Evolutionary conservation across 1,284 basidiomycete genomes (phyloP).

Genomic region (Thecaphora thlaspeos): DNA sequence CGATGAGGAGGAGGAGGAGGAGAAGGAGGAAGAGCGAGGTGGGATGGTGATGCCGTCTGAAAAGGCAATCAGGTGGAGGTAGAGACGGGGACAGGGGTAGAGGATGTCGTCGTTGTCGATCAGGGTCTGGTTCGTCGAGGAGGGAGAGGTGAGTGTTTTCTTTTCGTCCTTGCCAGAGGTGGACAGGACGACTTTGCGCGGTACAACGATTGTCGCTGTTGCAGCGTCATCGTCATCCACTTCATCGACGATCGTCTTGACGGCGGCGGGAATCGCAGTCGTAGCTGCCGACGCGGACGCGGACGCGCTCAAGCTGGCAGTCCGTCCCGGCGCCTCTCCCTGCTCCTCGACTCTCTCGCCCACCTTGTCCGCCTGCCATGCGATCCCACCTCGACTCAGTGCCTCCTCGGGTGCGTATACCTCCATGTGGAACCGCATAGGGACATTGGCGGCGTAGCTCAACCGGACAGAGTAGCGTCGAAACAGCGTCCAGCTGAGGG

Average conservation of each 20-base stretch:
- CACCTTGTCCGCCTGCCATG: constrained; percentile 28
- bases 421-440: constrained; percentile 18
- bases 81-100: constrained; percentile 20
- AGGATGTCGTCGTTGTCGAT: background rate
- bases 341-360: background rate
- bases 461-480: constrained; percentile 11
- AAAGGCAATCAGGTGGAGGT: constrained; percentile 10
- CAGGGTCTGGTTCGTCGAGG: background rate
- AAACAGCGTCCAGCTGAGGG: constrained; percentile 11
- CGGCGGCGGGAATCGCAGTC: constrained; percentile 6
- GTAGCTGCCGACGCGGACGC: background rate
- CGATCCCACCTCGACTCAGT: constrained; percentile 17
- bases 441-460: constrained; percentile 10
- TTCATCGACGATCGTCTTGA: background rate
- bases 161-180: background rate
- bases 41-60: constrained; percentile 7
- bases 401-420: constrained; percentile 18
- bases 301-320: background rate
- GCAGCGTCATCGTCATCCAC: background rate
- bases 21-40: too few species aligned
- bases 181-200: background rate
- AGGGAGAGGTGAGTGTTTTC: constrained; percentile 10
- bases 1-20: too few species aligned
- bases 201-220: background rate
- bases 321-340: background rate